These are phyloP conservation scores for Stagonosporopsis rhizophila DNA, from an alignment of 2,329 filamentous ascomycete genomes.

Conservation along the genomic window DNA sequence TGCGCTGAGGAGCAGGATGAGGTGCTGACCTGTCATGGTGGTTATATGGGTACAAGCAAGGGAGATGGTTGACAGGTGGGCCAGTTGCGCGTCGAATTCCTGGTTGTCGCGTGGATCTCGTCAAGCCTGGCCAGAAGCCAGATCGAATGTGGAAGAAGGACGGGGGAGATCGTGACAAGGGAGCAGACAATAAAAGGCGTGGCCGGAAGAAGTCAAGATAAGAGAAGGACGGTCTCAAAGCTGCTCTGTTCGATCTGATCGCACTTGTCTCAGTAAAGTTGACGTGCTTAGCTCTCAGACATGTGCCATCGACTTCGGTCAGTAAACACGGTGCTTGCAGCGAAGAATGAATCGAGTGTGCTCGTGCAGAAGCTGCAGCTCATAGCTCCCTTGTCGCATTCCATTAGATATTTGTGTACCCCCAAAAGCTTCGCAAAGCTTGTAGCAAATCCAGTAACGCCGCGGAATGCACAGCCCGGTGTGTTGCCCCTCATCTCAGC, in stretches of 20 bases:
- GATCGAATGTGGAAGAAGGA: conserved; percentile 9
- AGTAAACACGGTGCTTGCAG: background rate
- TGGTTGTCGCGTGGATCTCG: conserved; percentile 20
- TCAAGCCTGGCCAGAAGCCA: conserved; percentile 2
- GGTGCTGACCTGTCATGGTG: conserved; percentile 9
- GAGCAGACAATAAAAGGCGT: background rate
- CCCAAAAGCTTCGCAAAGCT: conserved; percentile 33
- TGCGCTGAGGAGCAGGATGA: conserved; percentile 1
- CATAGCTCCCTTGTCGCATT: conserved; percentile 18
- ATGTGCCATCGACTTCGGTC: background rate
- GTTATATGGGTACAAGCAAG: conserved; percentile 29
- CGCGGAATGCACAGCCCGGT: conserved; percentile 18
- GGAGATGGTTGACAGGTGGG: conserved; percentile 20
- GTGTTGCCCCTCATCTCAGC: conserved; percentile 8
- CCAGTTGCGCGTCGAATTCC: conserved; percentile 40
- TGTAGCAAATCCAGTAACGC: conserved; percentile 21
- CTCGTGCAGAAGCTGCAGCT: conserved; percentile 12
- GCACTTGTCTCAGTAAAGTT: conserved; percentile 1
- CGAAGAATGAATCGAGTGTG: conserved; percentile 14
- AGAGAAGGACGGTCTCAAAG: background rate
- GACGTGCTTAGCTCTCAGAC: background rate
- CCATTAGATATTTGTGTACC: conserved; percentile 24
- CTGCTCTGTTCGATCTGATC: background rate
- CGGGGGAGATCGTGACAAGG: conserved; percentile 6
- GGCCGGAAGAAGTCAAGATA: background rate